Conservation (phyloP, 495 filamentous ascomycete genomes). For the Aspergillus nidulans region DNA sequence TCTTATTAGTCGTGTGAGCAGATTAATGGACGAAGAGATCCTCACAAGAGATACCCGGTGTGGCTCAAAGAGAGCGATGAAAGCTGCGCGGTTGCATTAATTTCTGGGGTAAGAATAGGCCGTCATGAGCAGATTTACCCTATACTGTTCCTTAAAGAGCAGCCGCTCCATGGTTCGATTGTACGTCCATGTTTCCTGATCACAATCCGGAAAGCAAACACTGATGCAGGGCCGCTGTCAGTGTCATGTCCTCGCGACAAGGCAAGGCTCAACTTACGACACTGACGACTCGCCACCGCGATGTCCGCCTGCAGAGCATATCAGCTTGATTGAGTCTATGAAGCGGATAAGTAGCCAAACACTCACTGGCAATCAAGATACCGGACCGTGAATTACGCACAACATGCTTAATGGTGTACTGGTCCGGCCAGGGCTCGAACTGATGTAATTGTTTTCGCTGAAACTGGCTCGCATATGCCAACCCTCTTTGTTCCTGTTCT, state of each 20-base stretch:
- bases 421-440: conserved; percentile 31
- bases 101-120: not conserved
- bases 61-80: conserved; percentile 38
- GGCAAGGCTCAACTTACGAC: conserved; percentile 26
- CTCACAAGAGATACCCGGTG: conserved; percentile 39
- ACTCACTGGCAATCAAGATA: conserved; percentile 36
- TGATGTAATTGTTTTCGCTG: conserved; percentile 28
- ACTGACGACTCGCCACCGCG: conserved; percentile 31
- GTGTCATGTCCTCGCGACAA: not conserved
- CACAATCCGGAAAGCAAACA: conserved; percentile 35
- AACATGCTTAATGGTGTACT: conserved; percentile 32
- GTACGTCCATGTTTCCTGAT: conserved; percentile 33
- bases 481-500: conserved; percentile 25
- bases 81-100: conserved; percentile 23
- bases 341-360: not conserved
- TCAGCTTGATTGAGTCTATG: conserved; percentile 10
- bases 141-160: conserved; percentile 32
- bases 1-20: conserved; percentile 18
- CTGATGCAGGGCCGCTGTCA: conserved; percentile 15
- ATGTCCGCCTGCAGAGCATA: conserved; percentile 22
- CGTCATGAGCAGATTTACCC: conserved; percentile 17
- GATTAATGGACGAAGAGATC: not conserved
- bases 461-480: conserved; percentile 32
- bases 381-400: conserved; percentile 34
- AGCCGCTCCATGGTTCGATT: conserved; percentile 35